Evolutionary conservation across 1,139 yeast species (phyloP).

Genomic region (Petasospora rhodanensis): DNA sequence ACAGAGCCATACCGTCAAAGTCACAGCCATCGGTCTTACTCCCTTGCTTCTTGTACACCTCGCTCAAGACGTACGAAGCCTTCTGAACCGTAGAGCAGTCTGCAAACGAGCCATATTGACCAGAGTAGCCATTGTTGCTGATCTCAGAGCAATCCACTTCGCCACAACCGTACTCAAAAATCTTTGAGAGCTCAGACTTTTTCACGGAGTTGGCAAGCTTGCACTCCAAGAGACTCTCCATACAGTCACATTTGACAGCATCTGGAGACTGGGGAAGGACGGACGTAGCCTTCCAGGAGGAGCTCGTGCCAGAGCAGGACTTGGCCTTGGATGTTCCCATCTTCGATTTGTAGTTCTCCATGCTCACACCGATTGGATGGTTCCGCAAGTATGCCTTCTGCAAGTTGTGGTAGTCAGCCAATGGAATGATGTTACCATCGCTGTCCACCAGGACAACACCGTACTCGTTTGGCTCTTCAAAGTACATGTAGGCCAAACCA

Average conservation of each 20-base stretch:
- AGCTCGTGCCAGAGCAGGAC: constrained; percentile 30
- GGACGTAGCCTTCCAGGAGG: constrained; percentile 40
- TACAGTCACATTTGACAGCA: constrained; percentile 49
- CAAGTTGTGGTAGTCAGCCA: constrained; percentile 36
- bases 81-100: constrained; percentile 50
- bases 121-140: constrained; percentile 41
- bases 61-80: constrained; percentile 49
- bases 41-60: constrained; percentile 36
- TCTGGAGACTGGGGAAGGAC: constrained; percentile 54
- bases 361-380: constrained; percentile 31
- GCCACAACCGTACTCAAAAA: constrained; percentile 46
- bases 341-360: constrained; percentile 17
- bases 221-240: constrained; percentile 48
- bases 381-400: constrained; percentile 32
- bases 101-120: constrained; percentile 54
- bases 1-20: constrained; percentile 37
- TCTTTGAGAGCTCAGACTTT: constrained; percentile 30
- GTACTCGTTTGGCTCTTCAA: constrained; percentile 74
- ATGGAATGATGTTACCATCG: constrained; percentile 38
- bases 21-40: constrained; percentile 33
- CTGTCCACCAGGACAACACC: constrained; percentile 61
- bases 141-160: constrained; percentile 49
- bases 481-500: constrained; percentile 87
- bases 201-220: constrained; percentile 36
- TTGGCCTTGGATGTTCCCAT: constrained; percentile 4